Conservation (phyloP, 495 filamentous ascomycete genomes). For the Podospora didyma region DNA sequence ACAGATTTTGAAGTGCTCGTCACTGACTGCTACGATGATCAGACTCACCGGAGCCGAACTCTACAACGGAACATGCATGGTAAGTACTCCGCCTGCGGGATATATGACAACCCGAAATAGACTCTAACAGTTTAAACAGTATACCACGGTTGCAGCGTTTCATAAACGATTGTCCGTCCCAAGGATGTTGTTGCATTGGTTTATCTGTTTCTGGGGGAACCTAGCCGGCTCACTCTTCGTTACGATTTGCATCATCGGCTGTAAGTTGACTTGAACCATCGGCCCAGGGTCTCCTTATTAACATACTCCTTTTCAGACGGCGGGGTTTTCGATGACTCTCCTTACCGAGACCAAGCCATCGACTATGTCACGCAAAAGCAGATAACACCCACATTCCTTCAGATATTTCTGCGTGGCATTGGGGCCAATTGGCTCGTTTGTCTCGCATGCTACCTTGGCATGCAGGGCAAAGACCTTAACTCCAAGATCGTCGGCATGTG, state of each 20-base stretch:
- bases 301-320: conserved; percentile 39
- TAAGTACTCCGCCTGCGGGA: conserved; percentile 21
- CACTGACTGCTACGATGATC: too few species aligned
- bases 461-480: conserved; percentile 51
- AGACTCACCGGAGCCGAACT: conserved; percentile 54
- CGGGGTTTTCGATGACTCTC: conserved; percentile 49
- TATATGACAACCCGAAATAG: too few species aligned
- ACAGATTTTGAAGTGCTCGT: too few species aligned
- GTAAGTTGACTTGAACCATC: conserved; percentile 28
- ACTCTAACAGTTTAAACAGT: conserved; percentile 23
- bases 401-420: conserved; percentile 58
- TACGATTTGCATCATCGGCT: conserved; percentile 55
- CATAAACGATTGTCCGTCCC: conserved; percentile 47
- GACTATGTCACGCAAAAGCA: conserved; percentile 52
- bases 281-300: background rate
- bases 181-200: conserved; percentile 52
- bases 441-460: conserved; percentile 54
- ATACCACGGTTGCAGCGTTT: conserved; percentile 51
- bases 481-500: conserved; percentile 61
- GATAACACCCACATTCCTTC: conserved; percentile 53
- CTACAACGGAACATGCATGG: conserved; percentile 58
- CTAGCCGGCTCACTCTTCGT: conserved; percentile 57
- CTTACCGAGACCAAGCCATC: conserved; percentile 48
- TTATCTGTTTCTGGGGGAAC: conserved; percentile 57
- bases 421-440: conserved; percentile 65